Evolutionary conservation across 768 basidiomycete genomes (phyloP).

Genomic region (Auriculariales sp.): DNA sequence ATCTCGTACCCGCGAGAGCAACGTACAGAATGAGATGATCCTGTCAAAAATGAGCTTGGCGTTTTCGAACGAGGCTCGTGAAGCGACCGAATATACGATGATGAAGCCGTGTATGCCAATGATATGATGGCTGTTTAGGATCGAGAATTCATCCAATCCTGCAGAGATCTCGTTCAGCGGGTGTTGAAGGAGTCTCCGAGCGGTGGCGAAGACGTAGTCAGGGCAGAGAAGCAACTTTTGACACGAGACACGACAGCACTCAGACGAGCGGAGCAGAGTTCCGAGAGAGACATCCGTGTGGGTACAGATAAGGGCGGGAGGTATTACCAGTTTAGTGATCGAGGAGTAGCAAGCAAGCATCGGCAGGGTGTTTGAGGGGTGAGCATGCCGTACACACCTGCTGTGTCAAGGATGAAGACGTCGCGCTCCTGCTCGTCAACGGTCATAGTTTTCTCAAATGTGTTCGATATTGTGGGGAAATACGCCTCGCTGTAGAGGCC

Average conservation of each 20-base stretch:
- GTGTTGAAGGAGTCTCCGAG: too few species aligned
- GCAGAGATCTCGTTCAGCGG: too few species aligned
- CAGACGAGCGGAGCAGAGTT: too few species aligned
- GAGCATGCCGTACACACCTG: too few species aligned
- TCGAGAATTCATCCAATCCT: constrained; percentile 97
- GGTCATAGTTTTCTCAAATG: constrained; percentile 69
- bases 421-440: constrained; percentile 86
- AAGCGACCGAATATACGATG: constrained; percentile 89
- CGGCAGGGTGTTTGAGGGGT: too few species aligned
- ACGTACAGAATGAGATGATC: constrained; percentile 75
- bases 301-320: too few species aligned
- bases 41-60: constrained; percentile 86
- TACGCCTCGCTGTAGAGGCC: constrained; percentile 82
- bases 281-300: too few species aligned
- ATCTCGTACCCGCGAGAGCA: too few species aligned
- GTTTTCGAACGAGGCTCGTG: constrained; percentile 90
- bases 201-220: constrained; percentile 31
- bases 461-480: constrained; percentile 90
- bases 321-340: too few species aligned
- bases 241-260: too few species aligned
- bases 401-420: constrained; percentile 96
- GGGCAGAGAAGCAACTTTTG: too few species aligned
- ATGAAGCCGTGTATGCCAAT: constrained; percentile 96
- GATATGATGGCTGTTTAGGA: constrained; percentile 84
- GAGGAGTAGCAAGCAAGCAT: too few species aligned